Percentiles rank a stretch among this genome's conserved stretches.
These are phyloP conservation scores for Podila clonocystis DNA, from an alignment of 192 early-diverging fungal species.

Conservation along the genomic window DNA sequence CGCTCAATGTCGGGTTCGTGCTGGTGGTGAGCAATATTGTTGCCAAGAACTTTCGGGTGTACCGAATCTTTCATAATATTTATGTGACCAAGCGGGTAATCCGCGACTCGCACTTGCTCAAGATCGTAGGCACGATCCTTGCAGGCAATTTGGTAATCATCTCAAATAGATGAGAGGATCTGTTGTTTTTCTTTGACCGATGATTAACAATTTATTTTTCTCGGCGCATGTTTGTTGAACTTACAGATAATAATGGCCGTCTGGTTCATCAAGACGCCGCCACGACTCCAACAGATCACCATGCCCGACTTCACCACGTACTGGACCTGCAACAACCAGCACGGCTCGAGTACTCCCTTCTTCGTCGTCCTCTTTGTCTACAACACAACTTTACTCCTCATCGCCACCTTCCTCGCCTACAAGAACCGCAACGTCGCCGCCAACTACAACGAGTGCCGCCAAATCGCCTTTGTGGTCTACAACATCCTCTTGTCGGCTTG, in stretches of 20 bases:
- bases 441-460: constrained; percentile 62
- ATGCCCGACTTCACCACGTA: constrained; percentile 50
- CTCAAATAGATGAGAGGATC: no score
- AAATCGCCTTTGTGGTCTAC: constrained; percentile 63
- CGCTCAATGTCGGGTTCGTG: constrained; percentile 55
- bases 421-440: constrained; percentile 58
- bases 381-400: constrained; percentile 32
- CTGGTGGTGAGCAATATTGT: constrained; percentile 59
- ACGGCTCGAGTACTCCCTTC: constrained; percentile 27
- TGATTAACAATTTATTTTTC: not conserved
- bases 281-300: constrained; percentile 27
- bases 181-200: no score
- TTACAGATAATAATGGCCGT: constrained; percentile 46
- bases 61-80: constrained; percentile 64
- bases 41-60: constrained; percentile 63
- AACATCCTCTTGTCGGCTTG: constrained; percentile 58
- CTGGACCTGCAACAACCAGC: constrained; percentile 50
- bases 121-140: constrained; percentile 51
- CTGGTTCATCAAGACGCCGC: constrained; percentile 48
- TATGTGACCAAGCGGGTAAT: constrained; percentile 61
- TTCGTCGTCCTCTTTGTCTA: constrained; percentile 45
- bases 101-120: constrained; percentile 54
- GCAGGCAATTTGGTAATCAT: constrained; percentile 47
- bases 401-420: constrained; percentile 61
- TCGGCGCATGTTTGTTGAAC: not conserved